Evolutionary conservation across 768 basidiomycete species (phyloP).

Genomic region (Lentinula edodes): DNA sequence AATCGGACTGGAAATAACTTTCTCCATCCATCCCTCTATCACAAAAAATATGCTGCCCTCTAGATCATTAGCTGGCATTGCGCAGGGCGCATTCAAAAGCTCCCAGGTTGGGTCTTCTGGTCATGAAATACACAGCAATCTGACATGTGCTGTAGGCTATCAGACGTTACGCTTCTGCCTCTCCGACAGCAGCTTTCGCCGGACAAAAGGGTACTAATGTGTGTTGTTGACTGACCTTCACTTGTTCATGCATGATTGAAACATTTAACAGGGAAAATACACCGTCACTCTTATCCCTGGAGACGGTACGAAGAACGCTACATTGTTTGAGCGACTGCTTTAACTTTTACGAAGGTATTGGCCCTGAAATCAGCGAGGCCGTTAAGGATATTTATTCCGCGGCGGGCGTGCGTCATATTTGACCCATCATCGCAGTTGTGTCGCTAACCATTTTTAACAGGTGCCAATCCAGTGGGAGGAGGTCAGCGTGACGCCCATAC

Average conservation of each 20-base stretch:
- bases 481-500: slow-evolving; percentile 90
- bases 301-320: slow-evolving; percentile 58
- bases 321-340: neutral
- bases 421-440: neutral
- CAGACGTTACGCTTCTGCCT: slow-evolving; percentile 64
- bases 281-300: slow-evolving; percentile 95
- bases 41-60: slow-evolving; percentile 49
- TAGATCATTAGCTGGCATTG: slow-evolving; percentile 50
- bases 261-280: slow-evolving; percentile 76
- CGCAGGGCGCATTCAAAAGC: slow-evolving; percentile 44
- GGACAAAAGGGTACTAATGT: slow-evolving; percentile 87
- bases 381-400: slow-evolving; percentile 90
- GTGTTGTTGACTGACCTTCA: slow-evolving; percentile 24
- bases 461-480: slow-evolving; percentile 99
- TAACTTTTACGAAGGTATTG: slow-evolving; percentile 65
- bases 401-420: slow-evolving; percentile 55
- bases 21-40: neutral
- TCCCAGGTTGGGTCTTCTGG: slow-evolving; percentile 36
- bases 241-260: neutral
- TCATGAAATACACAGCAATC: slow-evolving; percentile 4
- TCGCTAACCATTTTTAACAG: slow-evolving; percentile 30
- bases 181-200: slow-evolving; percentile 86
- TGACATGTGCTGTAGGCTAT: slow-evolving; percentile 32
- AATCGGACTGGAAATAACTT: neutral
- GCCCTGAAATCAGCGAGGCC: slow-evolving; percentile 96